These are phyloP conservation scores for Mortierella sp. DNA, from an alignment of 371 early-diverging fungal genomes.

Conservation along the genomic window DNA sequence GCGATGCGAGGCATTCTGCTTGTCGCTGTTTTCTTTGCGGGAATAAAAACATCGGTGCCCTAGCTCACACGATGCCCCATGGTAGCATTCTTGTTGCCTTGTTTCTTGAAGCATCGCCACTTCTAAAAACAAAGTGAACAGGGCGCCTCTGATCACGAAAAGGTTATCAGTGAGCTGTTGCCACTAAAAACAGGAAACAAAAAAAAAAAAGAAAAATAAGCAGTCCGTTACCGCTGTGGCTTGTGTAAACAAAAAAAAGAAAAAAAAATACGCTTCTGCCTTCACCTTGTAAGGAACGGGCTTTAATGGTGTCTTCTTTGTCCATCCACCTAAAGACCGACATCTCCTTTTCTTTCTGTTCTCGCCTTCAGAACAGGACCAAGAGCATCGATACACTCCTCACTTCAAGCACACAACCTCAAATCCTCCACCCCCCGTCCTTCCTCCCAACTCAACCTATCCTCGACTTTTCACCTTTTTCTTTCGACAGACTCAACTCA, in stretches of 20 bases:
- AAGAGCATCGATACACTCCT: neutral
- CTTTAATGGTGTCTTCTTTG: constrained; percentile 9
- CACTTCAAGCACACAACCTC: neutral
- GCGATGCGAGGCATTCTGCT: neutral
- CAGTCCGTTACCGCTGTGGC: constrained; percentile 14
- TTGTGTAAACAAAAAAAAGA: constrained; percentile 17
- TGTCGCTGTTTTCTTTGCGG: neutral
- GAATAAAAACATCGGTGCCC: neutral
- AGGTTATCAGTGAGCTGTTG: neutral
- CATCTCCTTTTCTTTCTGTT: neutral
- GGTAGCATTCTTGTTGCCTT: neutral
- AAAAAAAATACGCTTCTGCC: constrained; percentile 1
- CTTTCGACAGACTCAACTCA: neutral
- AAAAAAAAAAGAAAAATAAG: neutral
- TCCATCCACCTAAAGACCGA: constrained; percentile 6
- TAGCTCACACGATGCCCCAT: neutral
- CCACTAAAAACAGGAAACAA: neutral
- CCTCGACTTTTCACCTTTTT: neutral
- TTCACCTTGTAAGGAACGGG: neutral
- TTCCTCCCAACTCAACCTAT: neutral
- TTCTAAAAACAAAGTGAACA: neutral
- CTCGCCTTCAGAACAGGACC: neutral
- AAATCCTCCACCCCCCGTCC: neutral
- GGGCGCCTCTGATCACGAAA: neutral
- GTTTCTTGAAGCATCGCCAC: neutral